Conservation (phyloP, 1,139 yeast genomes). For the Blastobotrys elegans region DNA sequence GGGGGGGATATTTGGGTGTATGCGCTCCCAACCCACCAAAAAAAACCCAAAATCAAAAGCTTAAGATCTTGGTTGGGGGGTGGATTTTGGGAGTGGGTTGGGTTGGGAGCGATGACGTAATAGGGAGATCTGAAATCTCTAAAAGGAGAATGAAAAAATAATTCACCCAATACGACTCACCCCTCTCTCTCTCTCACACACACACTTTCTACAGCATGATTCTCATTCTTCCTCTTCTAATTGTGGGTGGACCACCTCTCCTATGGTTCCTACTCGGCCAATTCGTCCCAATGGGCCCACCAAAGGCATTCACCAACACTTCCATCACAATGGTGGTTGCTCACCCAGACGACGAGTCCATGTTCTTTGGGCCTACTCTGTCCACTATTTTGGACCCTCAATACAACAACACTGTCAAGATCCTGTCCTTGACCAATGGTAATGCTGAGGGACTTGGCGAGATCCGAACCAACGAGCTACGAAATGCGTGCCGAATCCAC, state of each 20-base stretch:
- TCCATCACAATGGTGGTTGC: constrained; percentile 56
- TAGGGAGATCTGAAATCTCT: neutral
- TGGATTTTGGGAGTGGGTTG: too few relatives aligned
- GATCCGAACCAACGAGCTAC: constrained; percentile 55
- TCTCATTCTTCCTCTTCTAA: constrained; percentile 14
- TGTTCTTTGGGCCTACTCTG: constrained; percentile 89
- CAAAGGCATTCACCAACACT: constrained; percentile 21
- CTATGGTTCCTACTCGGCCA: constrained; percentile 15
- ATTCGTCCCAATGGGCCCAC: constrained; percentile 19
- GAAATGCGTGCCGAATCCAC: constrained; percentile 50
- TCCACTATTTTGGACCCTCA: constrained; percentile 39
- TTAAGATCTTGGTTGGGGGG: too few relatives aligned
- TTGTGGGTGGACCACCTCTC: constrained; percentile 17
- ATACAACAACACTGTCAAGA: constrained; percentile 46
- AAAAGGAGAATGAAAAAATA: too few relatives aligned
- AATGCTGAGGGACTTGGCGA: constrained; percentile 69
- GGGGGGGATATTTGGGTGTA: neutral
- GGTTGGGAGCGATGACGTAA: neutral
- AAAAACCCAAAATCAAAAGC: constrained; percentile 1
- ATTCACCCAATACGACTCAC: neutral
- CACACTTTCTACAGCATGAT: constrained; percentile 3
- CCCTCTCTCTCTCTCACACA: neutral
- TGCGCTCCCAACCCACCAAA: neutral
- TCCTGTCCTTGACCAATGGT: constrained; percentile 76
- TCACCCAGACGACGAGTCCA: constrained; percentile 98